These are phyloP conservation scores for Articulospora tetracladia DNA, from an alignment of 495 filamentous ascomycete genomes.

Conservation along the genomic window DNA sequence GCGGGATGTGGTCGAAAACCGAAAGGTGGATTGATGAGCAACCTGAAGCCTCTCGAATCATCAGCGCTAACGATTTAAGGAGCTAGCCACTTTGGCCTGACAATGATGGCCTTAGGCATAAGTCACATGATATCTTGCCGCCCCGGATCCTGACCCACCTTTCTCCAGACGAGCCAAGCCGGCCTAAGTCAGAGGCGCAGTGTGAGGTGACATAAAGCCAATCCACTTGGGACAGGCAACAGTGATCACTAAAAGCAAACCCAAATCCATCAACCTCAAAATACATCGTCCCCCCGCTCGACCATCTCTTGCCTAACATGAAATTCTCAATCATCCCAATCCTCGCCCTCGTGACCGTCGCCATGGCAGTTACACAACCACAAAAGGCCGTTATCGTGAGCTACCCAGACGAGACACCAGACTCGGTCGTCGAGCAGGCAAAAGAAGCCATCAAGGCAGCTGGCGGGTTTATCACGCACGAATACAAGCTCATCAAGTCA, in stretches of 20 bases:
- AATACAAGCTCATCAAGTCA: conserved; percentile 53
- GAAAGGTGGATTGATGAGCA: too few relatives aligned
- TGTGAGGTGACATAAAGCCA: background rate
- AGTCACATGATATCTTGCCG: background rate
- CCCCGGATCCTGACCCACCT: background rate
- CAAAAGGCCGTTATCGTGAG: conserved; percentile 75
- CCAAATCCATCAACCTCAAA: background rate
- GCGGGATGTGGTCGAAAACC: background rate
- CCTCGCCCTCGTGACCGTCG: conserved; percentile 49
- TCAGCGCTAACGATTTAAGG: too few relatives aligned
- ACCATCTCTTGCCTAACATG: conserved; percentile 1
- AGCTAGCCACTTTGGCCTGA: too few relatives aligned
- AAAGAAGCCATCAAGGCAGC: conserved; percentile 65
- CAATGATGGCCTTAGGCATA: too few relatives aligned
- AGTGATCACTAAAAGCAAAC: background rate
- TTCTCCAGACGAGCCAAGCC: background rate
- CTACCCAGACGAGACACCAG: conserved; percentile 70
- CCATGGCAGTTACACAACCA: conserved; percentile 49
- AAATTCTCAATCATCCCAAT: conserved; percentile 37
- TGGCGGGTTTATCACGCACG: conserved; percentile 56
- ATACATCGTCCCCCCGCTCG: background rate
- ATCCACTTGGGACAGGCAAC: background rate
- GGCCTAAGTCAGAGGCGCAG: background rate
- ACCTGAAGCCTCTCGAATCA: background rate
- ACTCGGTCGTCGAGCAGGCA: conserved; percentile 61